A percentile compares a stretch with the other conserved stretches of the same genome.
Conservation (phyloP, 2,329 filamentous ascomycete species). For the Dactylellina sp. region DNA sequence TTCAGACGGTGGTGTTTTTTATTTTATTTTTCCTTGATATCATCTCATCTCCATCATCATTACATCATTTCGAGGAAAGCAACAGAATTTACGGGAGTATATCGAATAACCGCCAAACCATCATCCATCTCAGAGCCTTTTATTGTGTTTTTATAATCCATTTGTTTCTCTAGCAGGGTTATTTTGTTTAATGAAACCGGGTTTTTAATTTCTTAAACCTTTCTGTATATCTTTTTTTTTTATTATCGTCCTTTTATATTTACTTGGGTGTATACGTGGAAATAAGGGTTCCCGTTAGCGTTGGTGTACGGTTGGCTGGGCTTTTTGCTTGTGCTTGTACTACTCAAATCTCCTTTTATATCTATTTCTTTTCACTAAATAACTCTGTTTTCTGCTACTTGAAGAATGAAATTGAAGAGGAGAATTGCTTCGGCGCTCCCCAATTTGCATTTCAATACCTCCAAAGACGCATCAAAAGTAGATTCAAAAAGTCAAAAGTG, state of each 20-base stretch:
- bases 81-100: constrained; percentile 30
- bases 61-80: constrained; percentile 11
- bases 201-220: constrained; percentile 38
- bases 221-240: constrained; percentile 48
- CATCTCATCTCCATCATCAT: constrained; percentile 15
- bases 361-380: constrained; percentile 23
- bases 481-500: too few relatives aligned
- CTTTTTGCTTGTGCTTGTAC: constrained; percentile 54
- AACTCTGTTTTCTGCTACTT: constrained; percentile 27
- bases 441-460: constrained; percentile 49
- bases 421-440: constrained; percentile 58
- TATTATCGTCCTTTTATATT: constrained; percentile 40
- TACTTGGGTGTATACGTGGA: constrained; percentile 62
- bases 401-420: constrained; percentile 63
- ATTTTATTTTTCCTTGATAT: constrained; percentile 18
- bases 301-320: constrained; percentile 58
- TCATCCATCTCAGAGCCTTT: constrained; percentile 7
- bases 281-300: constrained; percentile 61
- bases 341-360: constrained; percentile 40
- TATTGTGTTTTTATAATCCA: constrained; percentile 17
- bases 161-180: too few relatives aligned
- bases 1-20: constrained; percentile 45
- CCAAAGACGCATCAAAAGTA: too few relatives aligned
- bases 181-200: too few relatives aligned
- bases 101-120: constrained; percentile 25